Conservation (phyloP, 768 basidiomycete species). For the Gloeopeniophorella convolvens region DNA sequence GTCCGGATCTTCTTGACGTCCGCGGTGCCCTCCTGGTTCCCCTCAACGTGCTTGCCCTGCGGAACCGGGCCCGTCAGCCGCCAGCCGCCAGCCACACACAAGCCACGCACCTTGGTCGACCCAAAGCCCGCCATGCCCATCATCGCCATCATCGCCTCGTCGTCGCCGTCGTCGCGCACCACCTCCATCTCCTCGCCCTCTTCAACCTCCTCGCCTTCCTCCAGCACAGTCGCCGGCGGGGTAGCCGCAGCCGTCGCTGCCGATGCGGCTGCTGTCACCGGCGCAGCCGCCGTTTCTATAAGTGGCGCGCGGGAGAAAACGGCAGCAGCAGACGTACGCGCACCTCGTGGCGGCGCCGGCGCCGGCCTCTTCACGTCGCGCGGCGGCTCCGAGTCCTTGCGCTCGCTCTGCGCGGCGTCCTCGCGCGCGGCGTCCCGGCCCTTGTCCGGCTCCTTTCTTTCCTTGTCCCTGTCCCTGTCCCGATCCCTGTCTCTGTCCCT, state of each 20-base stretch:
- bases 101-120: constrained; percentile 69
- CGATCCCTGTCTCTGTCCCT: constrained; percentile 22
- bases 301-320: too few relatives aligned
- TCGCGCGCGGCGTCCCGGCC: constrained; percentile 33
- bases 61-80: too few relatives aligned
- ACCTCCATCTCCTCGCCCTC: constrained; percentile 44
- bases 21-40: constrained; percentile 70
- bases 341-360: constrained; percentile 8
- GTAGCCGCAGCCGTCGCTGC: too few relatives aligned
- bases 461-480: constrained; percentile 20
- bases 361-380: constrained; percentile 16
- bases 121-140: constrained; percentile 91
- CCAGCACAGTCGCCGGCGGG: not conserved
- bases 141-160: constrained; percentile 77
- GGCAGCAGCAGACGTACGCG: too few relatives aligned
- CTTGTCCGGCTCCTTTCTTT: constrained; percentile 40
- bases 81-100: too few relatives aligned
- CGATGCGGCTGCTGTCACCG: too few relatives aligned
- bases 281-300: too few relatives aligned
- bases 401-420: constrained; percentile 34
- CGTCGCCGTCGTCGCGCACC: constrained; percentile 68
- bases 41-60: constrained; percentile 75
- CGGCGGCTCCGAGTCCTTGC: constrained; percentile 21
- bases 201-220: constrained; percentile 38
- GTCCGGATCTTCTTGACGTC: constrained; percentile 78